These are phyloP conservation scores for Candida berthetii DNA, from an alignment of 805 yeast genomes.

Conservation along the genomic window DNA sequence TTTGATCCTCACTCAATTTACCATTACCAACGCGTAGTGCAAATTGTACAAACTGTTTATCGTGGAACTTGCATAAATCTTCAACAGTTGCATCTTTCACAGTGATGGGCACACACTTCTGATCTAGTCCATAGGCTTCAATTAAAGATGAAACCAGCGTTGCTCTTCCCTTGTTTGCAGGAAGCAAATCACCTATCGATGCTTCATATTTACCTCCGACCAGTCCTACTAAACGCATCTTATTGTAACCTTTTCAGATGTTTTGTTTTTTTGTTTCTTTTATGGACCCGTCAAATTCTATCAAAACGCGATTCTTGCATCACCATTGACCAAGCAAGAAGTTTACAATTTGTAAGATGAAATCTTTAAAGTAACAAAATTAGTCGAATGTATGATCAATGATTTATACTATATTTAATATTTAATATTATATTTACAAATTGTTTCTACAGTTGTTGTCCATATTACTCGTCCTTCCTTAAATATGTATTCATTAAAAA, in stretches of 20 bases:
- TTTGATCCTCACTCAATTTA: slow-evolving; percentile 8
- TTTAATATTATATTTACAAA: too few species aligned
- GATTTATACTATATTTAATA: too few species aligned
- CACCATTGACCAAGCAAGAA: too few species aligned
- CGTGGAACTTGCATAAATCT: slow-evolving; percentile 47
- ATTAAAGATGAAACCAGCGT: slow-evolving; percentile 36
- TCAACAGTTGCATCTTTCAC: slow-evolving; percentile 21
- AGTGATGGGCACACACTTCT: slow-evolving; percentile 19
- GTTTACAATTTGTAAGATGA: too few species aligned
- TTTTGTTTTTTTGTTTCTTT: too few species aligned
- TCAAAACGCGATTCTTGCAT: too few species aligned
- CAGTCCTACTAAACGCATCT: background rate
- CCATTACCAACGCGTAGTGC: slow-evolving; percentile 24
- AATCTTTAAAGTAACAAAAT: too few species aligned
- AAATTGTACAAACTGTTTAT: slow-evolving; percentile 30
- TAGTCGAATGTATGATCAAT: too few species aligned
- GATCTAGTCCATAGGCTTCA: slow-evolving; percentile 31
- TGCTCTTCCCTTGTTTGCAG: slow-evolving; percentile 48
- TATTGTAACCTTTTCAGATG: too few species aligned
- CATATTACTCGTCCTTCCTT: background rate
- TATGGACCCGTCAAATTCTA: too few species aligned
- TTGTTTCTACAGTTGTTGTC: too few species aligned
- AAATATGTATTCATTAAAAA: slow-evolving; percentile 35
- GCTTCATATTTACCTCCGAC: slow-evolving; percentile 7
- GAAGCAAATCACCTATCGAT: slow-evolving; percentile 33